Base-by-base conservation (phyloP, 352 stramenopile genomes). In the Globisporangium paroecandrum region DNA sequence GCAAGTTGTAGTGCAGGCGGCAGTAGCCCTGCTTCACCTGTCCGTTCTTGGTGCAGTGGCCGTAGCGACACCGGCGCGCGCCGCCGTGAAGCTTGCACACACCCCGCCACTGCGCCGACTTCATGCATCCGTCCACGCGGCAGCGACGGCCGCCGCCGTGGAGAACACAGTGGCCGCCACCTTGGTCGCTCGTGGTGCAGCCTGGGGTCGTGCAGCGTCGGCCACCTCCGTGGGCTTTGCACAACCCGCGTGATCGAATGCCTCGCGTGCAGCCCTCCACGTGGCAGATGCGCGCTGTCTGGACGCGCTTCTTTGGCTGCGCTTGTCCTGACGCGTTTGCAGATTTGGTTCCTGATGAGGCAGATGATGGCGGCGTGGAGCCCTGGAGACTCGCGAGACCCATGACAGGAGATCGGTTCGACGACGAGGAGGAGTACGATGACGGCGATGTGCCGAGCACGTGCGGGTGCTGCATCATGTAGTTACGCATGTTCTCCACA, bases 31-130 rank as follows among this genome's bases (percentile, higher is more conserved):
- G 79, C 71, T 91, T 91, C 36, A 90, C 81, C 58, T 94, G 87
- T 24, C 83, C 82, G 66, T 92, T 94, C 74, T 93, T 93, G 60
- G 82, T 85, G 74, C 89, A 96, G 41, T 90, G 83, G 20, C 76
- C 73, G 62, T 89, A 87, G 29, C 82, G 78, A 56, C 89, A 96
- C 9, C 84, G 81, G n/a, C 86, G 81, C 1, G 85, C 86, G 3
- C 89, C 89, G 34, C 89, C 89, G 70, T 96, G 89, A 69, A 91
- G 88, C 74, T 94, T 95, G 77, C 89, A 96, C 58, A 90, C 70
- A 7, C 87, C 87, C 20, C 84, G 80, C 71, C 82, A 93, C 36
- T 95, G 87, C 0, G 87, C 87, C 12, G 88, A 94, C 66, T 94
- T 93, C 55, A 81, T 85, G 77, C 89, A 96, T 24, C 82, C 85